Evolutionary conservation across 345 rosid genomes (phyloP).

Genomic region (Euclidium syriacum): DNA sequence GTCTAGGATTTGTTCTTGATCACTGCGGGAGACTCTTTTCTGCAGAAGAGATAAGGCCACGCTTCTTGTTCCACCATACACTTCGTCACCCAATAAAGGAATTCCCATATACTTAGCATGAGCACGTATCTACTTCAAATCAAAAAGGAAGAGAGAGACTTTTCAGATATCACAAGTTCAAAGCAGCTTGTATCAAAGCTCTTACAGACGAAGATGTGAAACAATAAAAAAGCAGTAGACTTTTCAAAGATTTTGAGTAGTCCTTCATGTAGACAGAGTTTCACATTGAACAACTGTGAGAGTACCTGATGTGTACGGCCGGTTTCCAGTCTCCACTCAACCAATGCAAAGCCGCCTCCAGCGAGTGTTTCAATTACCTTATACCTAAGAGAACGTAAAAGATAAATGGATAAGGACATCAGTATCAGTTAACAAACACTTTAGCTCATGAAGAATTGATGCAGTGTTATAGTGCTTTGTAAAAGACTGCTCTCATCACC

Average conservation of each 20-base stretch:
- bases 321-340: constrained; percentile 96
- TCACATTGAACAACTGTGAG: background rate
- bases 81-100: constrained; percentile 85
- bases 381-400: constrained; percentile 42
- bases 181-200: background rate
- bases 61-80: constrained; percentile 77
- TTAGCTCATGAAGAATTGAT: background rate
- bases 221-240: background rate
- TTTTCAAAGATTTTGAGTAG: background rate
- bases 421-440: background rate
- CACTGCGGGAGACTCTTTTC: constrained; percentile 41
- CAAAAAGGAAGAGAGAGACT: constrained; percentile 6
- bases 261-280: background rate
- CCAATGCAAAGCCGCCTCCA: constrained; percentile 73
- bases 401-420: background rate
- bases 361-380: constrained; percentile 78
- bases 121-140: constrained; percentile 67
- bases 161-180: background rate
- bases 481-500: constrained; percentile 55
- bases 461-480: constrained; percentile 16
- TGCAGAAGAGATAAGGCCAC: constrained; percentile 75
- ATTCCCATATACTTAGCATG: constrained; percentile 80
- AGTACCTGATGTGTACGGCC: constrained; percentile 98
- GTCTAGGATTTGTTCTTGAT: constrained; percentile 36
- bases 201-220: background rate